Evolutionary conservation across 176 grass and related monocot species (phyloP), one percentile per base, ranked within the genome.

Genomic region (Oryza meyeriana): DNA sequence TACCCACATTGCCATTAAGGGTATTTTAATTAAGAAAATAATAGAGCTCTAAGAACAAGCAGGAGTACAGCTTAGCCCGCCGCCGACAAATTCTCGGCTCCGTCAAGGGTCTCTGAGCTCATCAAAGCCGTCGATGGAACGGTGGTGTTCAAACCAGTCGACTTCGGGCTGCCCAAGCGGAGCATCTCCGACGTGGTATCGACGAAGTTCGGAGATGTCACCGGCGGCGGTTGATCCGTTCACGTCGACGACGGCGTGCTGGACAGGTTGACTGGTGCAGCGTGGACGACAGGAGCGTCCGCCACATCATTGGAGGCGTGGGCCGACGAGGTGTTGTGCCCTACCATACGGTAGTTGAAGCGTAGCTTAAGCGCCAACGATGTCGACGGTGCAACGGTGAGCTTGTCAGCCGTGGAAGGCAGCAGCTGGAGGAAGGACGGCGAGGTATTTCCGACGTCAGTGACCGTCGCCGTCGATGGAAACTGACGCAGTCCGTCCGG

Each of bases 81-180:
- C 0, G 3, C 42, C 44, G 62, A 17, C 12, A 84, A 29, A 10
- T 81, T 44, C 68, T 81, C 78, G 20, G 66, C 66, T 14, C 71
- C 58, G 48, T 65, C 79, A 0, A 64, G 58, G 11, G 36, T 86
- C 0, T 38, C 79, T 1, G 88, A 88, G 34, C 76, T 99, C 32
- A 75, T 77, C 29, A 40, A 84, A 76, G 35, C 83, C 34, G 66
- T 90, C 22, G 85, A 99, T 69, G 75, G 59, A 1, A 71, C 70
- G 5, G 71, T 88, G 9, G 74, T 81, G 74, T 99, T 99, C 93
- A 93, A 88, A 33, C 85, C 92, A 3, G 80, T 93, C 38, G 83
- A 85, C 63, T 81, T 82, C 22, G 77, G 72, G 32, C 72, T 74
- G 1, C 77, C 91, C 14, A 91, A 86, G 45, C 84, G 80, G 65